Evolutionary conservation across 495 filamentous ascomycete species (phyloP), one percentile per base, ranked within the genome.

Genomic region (Chaetomium fimeti): DNA sequence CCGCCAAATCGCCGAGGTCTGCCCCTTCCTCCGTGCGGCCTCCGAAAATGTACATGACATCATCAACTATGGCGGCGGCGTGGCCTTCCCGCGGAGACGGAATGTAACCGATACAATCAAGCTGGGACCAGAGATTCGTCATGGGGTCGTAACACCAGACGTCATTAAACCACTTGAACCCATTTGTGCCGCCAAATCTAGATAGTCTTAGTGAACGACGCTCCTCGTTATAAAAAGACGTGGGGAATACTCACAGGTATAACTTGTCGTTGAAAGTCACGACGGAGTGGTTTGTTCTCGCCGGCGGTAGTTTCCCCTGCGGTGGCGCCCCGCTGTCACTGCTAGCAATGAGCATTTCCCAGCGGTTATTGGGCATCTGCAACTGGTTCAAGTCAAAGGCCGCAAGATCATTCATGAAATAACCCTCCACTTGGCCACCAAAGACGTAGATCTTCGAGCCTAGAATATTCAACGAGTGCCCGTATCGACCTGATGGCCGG

Each of bases 1-100:
- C 94, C 1, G 95, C 93, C 53, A 99, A 77, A 74, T 99, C 95
- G 24, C 94, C 95, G 22, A 98, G 78, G 72, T 98, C 95, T 29
- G 86, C 82, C 0, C 95, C 95, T 57, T 96, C 91, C 69, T 97
- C 90, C 5, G 90, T 96, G 52, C 95, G 88, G n/a, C 95, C 95
- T 65, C 95, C 95, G 72, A 99, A 99, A 61, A 98, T 89, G 76
- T 99, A 99, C 95, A 99, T 99, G 58, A 96, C 93, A 70, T 98
- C 95, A 70, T 90, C 89, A 52, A 98, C 93, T 12, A 99, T 77
- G 7, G 95, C 88, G 24, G 93, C 89, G 18, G 95, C 92, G 74
- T 99, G 95, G 5, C 95, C 95, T 83, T 99, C 95, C 53, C 95
- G 85, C 13, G 92, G 87, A 0, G 88, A 88, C 3, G 95, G 95